phyloP scores from a whole-genome alignment of 768 basidiomycete species.

The Cubamyces lactineus region DNA sequence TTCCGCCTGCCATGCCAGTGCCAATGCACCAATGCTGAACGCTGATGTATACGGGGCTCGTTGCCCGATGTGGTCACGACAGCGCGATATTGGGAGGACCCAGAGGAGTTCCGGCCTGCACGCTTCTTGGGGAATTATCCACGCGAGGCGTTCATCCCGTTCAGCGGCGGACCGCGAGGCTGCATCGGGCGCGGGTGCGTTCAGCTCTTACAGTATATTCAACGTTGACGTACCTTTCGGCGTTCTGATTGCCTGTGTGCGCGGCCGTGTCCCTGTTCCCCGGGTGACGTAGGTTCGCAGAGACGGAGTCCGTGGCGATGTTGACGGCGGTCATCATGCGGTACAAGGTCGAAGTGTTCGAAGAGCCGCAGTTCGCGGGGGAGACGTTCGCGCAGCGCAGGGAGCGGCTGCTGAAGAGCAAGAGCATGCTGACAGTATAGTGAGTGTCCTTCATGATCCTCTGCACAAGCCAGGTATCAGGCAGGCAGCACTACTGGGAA shows the following conservation, averaged over 20 bases:
- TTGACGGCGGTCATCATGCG: conserved; percentile 39
- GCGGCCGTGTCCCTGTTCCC: too few species aligned
- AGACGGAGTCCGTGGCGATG: conserved; percentile 54
- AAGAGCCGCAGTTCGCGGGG: conserved; percentile 50
- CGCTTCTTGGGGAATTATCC: conserved; percentile 58
- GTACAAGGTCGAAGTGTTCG: conserved; percentile 52
- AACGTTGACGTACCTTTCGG: too few species aligned
- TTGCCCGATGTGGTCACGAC: not conserved
- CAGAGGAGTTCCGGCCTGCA: conserved; percentile 40
- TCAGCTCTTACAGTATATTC: too few species aligned
- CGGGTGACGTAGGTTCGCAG: conserved; percentile 44
- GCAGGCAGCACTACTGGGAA: too few species aligned
- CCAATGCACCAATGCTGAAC: too few species aligned
- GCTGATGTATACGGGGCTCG: not conserved
- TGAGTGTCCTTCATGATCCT: conserved; percentile 33
- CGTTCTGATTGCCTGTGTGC: too few species aligned
- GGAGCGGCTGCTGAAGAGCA: conserved; percentile 43
- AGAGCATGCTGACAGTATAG: conserved; percentile 48
- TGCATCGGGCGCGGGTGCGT: conserved; percentile 45
- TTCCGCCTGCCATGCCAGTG: not conserved
- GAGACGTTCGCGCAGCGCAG: conserved; percentile 53
- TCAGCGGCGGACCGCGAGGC: conserved; percentile 49
- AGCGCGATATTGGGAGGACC: conserved; percentile 45
- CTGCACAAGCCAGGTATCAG: too few species aligned
- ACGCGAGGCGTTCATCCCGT: conserved; percentile 57